Conservation (phyloP, 495 filamentous ascomycete species). For the Cercophora sp. region DNA sequence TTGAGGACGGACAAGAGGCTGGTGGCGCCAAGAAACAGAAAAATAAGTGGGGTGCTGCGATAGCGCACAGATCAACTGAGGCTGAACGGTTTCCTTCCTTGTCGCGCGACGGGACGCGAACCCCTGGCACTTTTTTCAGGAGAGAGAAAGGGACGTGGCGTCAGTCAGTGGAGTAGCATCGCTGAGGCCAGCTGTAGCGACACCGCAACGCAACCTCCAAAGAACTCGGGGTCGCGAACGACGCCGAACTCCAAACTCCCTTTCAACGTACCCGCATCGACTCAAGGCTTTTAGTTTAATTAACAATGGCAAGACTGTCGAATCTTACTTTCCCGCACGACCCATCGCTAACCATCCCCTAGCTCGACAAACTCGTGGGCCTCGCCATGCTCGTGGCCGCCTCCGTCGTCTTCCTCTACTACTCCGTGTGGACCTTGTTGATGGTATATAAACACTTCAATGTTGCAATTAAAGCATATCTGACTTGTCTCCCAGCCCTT, state of each 20-base stretch:
- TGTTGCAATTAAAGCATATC: constrained; percentile 3
- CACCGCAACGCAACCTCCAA: too few relatives aligned
- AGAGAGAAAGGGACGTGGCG: constrained; percentile 16
- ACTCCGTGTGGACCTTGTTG: constrained; percentile 94
- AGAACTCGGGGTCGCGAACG: too few relatives aligned
- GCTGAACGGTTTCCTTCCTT: neutral
- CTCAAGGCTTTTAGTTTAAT: too few relatives aligned
- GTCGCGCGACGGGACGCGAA: constrained; percentile 17
- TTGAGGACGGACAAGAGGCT: too few relatives aligned
- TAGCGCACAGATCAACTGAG: too few relatives aligned
- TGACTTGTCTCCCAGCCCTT: constrained; percentile 94
- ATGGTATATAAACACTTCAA: constrained; percentile 60
- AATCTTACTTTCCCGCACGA: neutral
- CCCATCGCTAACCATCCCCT: constrained; percentile 16
- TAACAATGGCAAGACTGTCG: constrained; percentile 32
- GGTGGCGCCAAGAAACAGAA: neutral
- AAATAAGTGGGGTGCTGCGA: constrained; percentile 7
- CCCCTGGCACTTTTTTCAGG: constrained; percentile 19
- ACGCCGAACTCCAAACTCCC: too few relatives aligned
- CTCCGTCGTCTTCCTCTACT: constrained; percentile 95
- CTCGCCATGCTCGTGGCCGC: constrained; percentile 96
- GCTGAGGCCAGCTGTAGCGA: too few relatives aligned
- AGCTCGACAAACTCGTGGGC: constrained; percentile 96
- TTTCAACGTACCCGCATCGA: too few relatives aligned
- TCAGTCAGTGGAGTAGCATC: neutral